phyloP scores from a whole-genome alignment of 176 grass and related monocot genomes.

The Eragrostis nindensis region DNA sequence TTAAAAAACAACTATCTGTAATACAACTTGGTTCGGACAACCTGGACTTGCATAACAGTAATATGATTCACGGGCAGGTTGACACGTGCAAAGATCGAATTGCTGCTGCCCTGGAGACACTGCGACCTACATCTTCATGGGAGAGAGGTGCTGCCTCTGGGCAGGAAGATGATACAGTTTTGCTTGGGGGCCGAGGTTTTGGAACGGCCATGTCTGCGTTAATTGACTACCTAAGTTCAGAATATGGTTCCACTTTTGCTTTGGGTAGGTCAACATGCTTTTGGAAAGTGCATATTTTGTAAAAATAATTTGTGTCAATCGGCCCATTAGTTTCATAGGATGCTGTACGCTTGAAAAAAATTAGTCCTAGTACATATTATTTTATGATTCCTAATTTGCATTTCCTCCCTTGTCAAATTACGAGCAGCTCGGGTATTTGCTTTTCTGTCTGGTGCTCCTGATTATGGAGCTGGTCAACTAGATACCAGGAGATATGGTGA shows the following conservation, averaged over 20 bases:
- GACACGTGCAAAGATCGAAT: slow-evolving; percentile 85
- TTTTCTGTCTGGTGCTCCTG: slow-evolving; percentile 93
- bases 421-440: slow-evolving; percentile 87
- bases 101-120: slow-evolving; percentile 71
- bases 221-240: slow-evolving; percentile 80
- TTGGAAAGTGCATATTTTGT: slow-evolving; percentile 1
- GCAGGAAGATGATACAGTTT: slow-evolving; percentile 77
- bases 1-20: slow-evolving; percentile 2
- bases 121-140: slow-evolving; percentile 86
- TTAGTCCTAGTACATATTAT: neutral
- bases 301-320: slow-evolving; percentile 1
- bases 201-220: slow-evolving; percentile 83
- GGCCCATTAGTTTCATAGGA: slow-evolving; percentile 26
- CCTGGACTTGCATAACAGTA: neutral
- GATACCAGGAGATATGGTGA: slow-evolving; percentile 93
- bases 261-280: slow-evolving; percentile 59
- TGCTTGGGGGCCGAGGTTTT: slow-evolving; percentile 82
- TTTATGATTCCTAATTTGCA: slow-evolving; percentile 38
- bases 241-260: slow-evolving; percentile 93
- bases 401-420: slow-evolving; percentile 39
- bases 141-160: slow-evolving; percentile 71
- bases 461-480: slow-evolving; percentile 91
- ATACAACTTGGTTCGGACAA: slow-evolving; percentile 15
- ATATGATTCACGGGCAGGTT: slow-evolving; percentile 56
- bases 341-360: slow-evolving; percentile 30